These are phyloP conservation scores for Lasiosphaeria hispida DNA, from an alignment of 495 filamentous ascomycete species.

Conservation along the genomic window DNA sequence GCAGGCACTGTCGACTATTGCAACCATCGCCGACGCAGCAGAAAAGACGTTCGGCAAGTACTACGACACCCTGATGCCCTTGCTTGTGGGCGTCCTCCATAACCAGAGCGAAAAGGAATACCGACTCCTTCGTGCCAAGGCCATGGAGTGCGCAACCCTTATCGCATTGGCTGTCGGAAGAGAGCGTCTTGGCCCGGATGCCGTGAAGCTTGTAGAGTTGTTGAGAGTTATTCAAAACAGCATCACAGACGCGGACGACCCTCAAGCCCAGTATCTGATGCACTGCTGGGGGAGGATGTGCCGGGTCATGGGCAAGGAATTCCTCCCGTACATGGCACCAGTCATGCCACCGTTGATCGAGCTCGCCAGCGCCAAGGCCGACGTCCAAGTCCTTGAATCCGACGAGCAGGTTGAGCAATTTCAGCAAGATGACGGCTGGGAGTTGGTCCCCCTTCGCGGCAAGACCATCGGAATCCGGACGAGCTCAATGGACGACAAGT, in stretches of 20 bases:
- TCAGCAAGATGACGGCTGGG: slow-evolving; percentile 97
- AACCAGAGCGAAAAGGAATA: slow-evolving; percentile 91
- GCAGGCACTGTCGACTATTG: slow-evolving; percentile 96
- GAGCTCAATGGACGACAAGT: slow-evolving; percentile 94
- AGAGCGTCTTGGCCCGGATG: slow-evolving; percentile 84
- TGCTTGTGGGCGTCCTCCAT: slow-evolving; percentile 84
- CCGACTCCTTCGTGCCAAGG: slow-evolving; percentile 87
- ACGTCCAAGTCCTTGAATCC: slow-evolving; percentile 94
- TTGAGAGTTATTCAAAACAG: slow-evolving; percentile 82
- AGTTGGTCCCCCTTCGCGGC: slow-evolving; percentile 91
- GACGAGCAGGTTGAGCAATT: slow-evolving; percentile 91
- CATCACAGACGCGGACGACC: slow-evolving; percentile 90
- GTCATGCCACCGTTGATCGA: slow-evolving; percentile 95
- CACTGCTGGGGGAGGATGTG: slow-evolving; percentile 99
- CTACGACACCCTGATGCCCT: slow-evolving; percentile 91
- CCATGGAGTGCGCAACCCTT: slow-evolving; percentile 98
- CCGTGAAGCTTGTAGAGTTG: slow-evolving; percentile 78
- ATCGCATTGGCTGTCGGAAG: slow-evolving; percentile 96
- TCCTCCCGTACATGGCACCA: slow-evolving; percentile 83
- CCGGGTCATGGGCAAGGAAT: slow-evolving; percentile 83
- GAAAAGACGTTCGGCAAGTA: slow-evolving; percentile 95
- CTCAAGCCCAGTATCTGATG: slow-evolving; percentile 93
- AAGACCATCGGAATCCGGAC: slow-evolving; percentile 99
- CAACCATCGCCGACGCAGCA: slow-evolving; percentile 96
- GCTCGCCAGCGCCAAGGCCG: slow-evolving; percentile 90